phyloP scores from a whole-genome alignment of 2,329 filamentous ascomycete genomes.

The Cercospora zeae-maydis region DNA sequence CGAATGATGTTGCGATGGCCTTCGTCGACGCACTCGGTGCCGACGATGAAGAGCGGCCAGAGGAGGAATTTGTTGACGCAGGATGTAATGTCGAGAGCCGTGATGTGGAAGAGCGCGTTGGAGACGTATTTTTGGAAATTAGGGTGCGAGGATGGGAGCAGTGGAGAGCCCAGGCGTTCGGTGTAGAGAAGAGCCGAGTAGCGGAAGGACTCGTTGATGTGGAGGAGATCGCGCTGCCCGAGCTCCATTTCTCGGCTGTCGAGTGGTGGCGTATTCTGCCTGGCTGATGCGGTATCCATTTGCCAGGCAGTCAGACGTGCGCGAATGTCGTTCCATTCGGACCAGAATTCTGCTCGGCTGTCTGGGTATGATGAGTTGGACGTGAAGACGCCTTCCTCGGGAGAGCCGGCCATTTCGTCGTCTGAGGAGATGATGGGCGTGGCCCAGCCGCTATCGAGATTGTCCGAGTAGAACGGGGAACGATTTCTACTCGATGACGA shows the following conservation, averaged over 20 bases:
- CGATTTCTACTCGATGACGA: conserved; percentile 12
- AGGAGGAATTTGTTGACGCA: conserved; percentile 82
- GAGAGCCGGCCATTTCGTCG: conserved; percentile 36
- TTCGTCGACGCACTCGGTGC: conserved; percentile 81
- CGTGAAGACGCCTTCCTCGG: conserved; percentile 34
- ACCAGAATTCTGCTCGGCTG: conserved; percentile 64
- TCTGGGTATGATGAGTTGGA: conserved; percentile 40
- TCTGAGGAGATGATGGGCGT: conserved; percentile 36
- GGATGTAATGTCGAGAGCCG: conserved; percentile 67
- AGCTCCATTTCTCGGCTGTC: conserved; percentile 26
- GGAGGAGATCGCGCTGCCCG: conserved; percentile 67
- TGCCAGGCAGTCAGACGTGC: conserved; percentile 76
- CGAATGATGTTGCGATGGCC: conserved; percentile 75
- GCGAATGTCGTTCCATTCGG: conserved; percentile 78
- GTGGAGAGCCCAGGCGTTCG: conserved; percentile 77
- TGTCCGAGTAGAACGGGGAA: conserved; percentile 47
- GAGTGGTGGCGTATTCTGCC: conserved; percentile 11
- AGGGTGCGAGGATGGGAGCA: conserved; percentile 66
- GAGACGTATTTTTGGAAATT: conserved; percentile 81
- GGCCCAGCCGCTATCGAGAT: conserved; percentile 65
- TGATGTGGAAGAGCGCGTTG: conserved; percentile 78
- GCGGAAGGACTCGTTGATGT: conserved; percentile 86
- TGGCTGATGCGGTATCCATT: conserved; percentile 52
- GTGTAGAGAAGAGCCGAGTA: conserved; percentile 86
- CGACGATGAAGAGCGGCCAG: conserved; percentile 88